phyloP scores from a whole-genome alignment of 1,139 yeast species.

The Lizanozyma gosingica region DNA sequence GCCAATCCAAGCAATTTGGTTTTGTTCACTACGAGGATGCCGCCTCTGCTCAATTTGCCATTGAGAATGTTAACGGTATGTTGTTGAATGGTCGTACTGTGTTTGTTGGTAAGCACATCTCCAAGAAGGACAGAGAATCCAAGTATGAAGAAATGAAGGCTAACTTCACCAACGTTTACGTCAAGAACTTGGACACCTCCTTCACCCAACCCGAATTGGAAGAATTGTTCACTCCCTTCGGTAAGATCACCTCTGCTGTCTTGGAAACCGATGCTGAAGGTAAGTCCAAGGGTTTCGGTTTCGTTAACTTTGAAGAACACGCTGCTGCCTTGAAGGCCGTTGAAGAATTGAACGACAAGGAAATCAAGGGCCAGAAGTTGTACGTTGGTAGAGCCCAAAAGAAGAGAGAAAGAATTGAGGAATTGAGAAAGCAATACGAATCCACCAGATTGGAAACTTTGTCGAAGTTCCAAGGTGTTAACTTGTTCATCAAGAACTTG shows the following conservation, averaged over 20 bases:
- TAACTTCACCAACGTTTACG: conserved; percentile 91
- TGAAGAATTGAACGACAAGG: conserved; percentile 83
- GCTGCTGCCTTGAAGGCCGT: conserved; percentile 87
- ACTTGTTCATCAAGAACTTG: conserved; percentile 92
- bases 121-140: conserved; percentile 92
- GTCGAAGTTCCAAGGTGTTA: conserved; percentile 95
- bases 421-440: conserved; percentile 93
- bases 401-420: conserved; percentile 96
- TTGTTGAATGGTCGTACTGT: conserved; percentile 94
- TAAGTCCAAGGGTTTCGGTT: conserved; percentile 92
- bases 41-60: conserved; percentile 91
- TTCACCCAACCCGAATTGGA: conserved; percentile 66
- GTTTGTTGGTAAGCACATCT: conserved; percentile 88
- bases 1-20: conserved; percentile 93
- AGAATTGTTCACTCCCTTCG: conserved; percentile 64
- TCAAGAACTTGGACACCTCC: conserved; percentile 77
- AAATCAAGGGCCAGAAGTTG: conserved; percentile 74
- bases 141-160: conserved; percentile 88
- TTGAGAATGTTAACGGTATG: conserved; percentile 98
- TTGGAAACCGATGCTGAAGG: conserved; percentile 81
- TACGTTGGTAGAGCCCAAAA: conserved; percentile 99
- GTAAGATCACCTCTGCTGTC: conserved; percentile 78
- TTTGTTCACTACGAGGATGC: conserved; percentile 94
- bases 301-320: conserved; percentile 84
- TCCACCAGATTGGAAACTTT: conserved; percentile 86